A percentile compares a stretch with the other conserved stretches of the same genome.
Evolutionary conservation across 1,284 basidiomycete species (phyloP).

Genomic region (Moesziomyces sp.): DNA sequence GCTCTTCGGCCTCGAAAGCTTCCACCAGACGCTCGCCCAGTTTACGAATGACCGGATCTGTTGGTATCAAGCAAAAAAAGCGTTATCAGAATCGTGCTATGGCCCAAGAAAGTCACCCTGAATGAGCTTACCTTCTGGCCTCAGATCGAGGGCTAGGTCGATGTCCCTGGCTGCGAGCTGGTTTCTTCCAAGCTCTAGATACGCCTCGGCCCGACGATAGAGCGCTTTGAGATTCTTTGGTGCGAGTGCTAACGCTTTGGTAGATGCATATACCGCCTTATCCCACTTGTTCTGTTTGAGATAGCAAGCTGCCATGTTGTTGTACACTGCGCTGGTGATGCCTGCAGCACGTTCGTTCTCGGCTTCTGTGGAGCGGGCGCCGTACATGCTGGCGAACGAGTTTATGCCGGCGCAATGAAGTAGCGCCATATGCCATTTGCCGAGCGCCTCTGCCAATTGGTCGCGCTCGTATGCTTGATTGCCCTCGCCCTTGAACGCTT

Average conservation of each 20-base stretch:
- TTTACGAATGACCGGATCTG: slow-evolving; percentile 39
- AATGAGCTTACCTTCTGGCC: slow-evolving; percentile 26
- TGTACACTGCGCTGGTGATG: slow-evolving; percentile 40
- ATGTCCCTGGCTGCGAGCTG: slow-evolving; percentile 43
- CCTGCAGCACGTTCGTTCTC: slow-evolving; percentile 37
- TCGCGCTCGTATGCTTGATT: slow-evolving; percentile 31
- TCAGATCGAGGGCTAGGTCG: slow-evolving; percentile 37
- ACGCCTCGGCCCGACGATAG: slow-evolving; percentile 39
- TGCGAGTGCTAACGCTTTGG: slow-evolving; percentile 34
- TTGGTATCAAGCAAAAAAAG: too few relatives aligned
- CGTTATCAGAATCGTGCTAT: background rate
- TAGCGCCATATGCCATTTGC: slow-evolving; percentile 47
- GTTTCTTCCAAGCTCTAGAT: slow-evolving; percentile 36
- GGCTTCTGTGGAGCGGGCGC: slow-evolving; percentile 29
- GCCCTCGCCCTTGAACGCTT: slow-evolving; percentile 34
- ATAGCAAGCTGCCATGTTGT: slow-evolving; percentile 53
- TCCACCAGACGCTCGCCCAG: slow-evolving; percentile 36
- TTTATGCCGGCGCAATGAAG: slow-evolving; percentile 52
- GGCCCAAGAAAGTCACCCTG: background rate
- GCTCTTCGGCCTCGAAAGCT: slow-evolving; percentile 29
- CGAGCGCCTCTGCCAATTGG: slow-evolving; percentile 26
- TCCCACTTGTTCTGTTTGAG: slow-evolving; percentile 37
- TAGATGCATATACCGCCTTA: slow-evolving; percentile 32
- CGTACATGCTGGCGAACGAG: slow-evolving; percentile 44
- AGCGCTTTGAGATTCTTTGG: slow-evolving; percentile 50